These are phyloP conservation scores for Xylariales sp. DNA, from an alignment of 2,329 filamentous ascomycete genomes.

Conservation along the genomic window DNA sequence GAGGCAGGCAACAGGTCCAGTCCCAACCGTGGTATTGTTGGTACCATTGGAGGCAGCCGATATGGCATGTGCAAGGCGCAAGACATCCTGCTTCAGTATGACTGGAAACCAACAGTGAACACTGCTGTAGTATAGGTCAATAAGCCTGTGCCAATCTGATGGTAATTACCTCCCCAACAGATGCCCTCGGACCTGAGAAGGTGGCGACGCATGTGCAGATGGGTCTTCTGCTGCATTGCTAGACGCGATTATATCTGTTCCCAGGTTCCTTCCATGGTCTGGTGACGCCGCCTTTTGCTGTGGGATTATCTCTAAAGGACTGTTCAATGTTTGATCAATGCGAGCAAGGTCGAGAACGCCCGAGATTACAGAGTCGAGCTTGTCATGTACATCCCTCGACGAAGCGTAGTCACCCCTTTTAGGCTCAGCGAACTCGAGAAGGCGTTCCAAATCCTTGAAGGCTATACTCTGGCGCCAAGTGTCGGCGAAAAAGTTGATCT, in stretches of 20 bases:
- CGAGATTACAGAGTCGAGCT: background rate
- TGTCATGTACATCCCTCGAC: background rate
- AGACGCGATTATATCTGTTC: no score
- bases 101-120: constrained; percentile 4
- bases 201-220: background rate
- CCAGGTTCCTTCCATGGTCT: no score
- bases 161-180: background rate
- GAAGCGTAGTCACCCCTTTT: background rate
- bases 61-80: background rate
- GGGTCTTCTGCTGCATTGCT: background rate
- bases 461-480: background rate
- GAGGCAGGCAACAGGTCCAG: background rate
- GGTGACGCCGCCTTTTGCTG: background rate
- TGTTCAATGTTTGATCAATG: no score
- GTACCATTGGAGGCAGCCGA: background rate
- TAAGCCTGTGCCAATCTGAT: background rate
- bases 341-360: no score
- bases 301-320: no score
- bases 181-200: background rate
- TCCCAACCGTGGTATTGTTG: background rate
- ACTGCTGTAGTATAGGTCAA: constrained; percentile 1
- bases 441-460: background rate
- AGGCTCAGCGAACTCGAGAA: background rate
- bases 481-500: background rate
- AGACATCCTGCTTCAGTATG: background rate